Evolutionary conservation across 1,284 basidiomycete species (phyloP), one percentile per base, ranked within the genome.

Genomic region (Hemileia vastatrix): DNA sequence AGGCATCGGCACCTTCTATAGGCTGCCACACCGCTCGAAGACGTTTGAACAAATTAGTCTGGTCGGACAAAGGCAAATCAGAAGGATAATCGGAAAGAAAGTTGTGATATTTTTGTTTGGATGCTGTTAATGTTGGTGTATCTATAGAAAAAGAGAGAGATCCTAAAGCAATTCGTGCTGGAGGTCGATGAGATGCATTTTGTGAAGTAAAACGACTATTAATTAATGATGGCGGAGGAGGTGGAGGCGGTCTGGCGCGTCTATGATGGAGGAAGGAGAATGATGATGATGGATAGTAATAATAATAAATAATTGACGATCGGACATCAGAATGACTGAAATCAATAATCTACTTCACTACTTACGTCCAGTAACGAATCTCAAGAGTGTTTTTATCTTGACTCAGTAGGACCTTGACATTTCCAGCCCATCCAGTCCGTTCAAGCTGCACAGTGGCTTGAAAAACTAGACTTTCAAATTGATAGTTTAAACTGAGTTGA

Each of bases 11-110:
- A 13, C 54, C n/a, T 50, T 62, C 60, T 18, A 62, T 50, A 21
- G 60, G 60, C 13, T 27, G 40, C 60, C 60, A 62, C 27, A 62
- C 21, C 36, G 50, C 45, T 49, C 55, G 60, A 6, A 62, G 40
- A 21, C 60, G 52, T 23, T 62, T 54, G 4, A 44, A 55, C 13
- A 49, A 49, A 15, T 33, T 31, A 5, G 19, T 18, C 24, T 21
- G 21, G 3, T 23, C 6, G 11, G 48, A 49, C n/a, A 55, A 52
- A 33, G 48, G 36, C 45, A 45, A 27, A n/a, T n/a, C n/a, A n/a
- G n/a, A n/a, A 9, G 60, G 60, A 36, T 62, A 62, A n/a, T 53
- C 60, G 21, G 40, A 55, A 19, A 62, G 53, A 54, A 62, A 62
- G 47, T 55, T 47, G 19, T 40, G 43, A 3, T 50, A 32, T 19